phyloP scores from a whole-genome alignment of 2,329 filamentous ascomycete genomes.

The Ophiostoma australiae region DNA sequence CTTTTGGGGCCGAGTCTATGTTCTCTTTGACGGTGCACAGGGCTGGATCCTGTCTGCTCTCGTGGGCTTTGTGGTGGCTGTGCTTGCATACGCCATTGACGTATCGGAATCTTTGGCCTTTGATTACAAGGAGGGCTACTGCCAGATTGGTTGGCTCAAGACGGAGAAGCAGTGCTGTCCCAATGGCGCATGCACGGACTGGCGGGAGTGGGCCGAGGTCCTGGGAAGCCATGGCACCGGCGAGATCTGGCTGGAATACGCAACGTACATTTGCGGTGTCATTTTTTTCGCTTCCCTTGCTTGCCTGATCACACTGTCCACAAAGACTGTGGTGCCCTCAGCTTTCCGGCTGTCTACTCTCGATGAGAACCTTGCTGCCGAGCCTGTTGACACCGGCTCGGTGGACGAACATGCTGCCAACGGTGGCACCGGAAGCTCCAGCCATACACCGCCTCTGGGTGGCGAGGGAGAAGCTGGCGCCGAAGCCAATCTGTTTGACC shows the following conservation, averaged over 20 bases:
- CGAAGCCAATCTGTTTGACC: neutral
- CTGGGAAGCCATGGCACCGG: slow-evolving; percentile 44
- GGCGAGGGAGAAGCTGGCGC: neutral
- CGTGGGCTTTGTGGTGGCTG: slow-evolving; percentile 79
- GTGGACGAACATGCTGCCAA: slow-evolving; percentile 38
- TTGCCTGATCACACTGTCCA: slow-evolving; percentile 76
- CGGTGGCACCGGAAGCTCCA: neutral
- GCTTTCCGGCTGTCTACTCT: slow-evolving; percentile 80
- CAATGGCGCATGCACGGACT: slow-evolving; percentile 51
- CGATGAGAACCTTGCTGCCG: slow-evolving; percentile 85
- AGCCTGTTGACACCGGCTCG: slow-evolving; percentile 37
- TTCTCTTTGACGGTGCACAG: slow-evolving; percentile 79
- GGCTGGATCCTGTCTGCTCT: slow-evolving; percentile 92
- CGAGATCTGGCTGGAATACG: slow-evolving; percentile 66
- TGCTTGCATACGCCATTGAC: slow-evolving; percentile 83
- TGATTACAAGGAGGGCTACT: slow-evolving; percentile 89
- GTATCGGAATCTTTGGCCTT: slow-evolving; percentile 80
- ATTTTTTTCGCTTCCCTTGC: slow-evolving; percentile 64
- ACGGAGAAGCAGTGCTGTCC: slow-evolving; percentile 63
- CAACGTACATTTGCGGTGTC: slow-evolving; percentile 67
- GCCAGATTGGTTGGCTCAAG: slow-evolving; percentile 63
- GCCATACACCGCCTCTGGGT: neutral
- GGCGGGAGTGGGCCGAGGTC: slow-evolving; percentile 52
- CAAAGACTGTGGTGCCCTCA: slow-evolving; percentile 91
- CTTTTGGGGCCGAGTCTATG: slow-evolving; percentile 70